phyloP scores from a whole-genome alignment of 371 early-diverging fungal genomes.

The Mucor ambiguus region DNA sequence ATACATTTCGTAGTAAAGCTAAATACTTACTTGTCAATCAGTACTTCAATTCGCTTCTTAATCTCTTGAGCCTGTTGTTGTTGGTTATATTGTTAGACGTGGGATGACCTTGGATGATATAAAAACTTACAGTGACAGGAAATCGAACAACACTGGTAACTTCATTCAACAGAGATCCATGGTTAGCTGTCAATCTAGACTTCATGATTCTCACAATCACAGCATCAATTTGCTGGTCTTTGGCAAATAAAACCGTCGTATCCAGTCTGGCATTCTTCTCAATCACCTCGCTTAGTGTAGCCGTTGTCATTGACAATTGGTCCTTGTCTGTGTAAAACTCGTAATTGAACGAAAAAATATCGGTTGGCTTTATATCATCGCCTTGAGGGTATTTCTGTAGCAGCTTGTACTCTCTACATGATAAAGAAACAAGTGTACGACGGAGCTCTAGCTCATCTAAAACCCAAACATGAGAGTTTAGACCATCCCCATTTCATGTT shows the following conservation, averaged over 20 bases:
- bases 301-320: conserved; percentile 84
- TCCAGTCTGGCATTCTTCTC: conserved; percentile 74
- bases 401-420: conserved; percentile 78
- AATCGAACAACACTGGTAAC: conserved; percentile 79
- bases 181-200: conserved; percentile 67
- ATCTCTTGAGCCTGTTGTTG: conserved; percentile 64
- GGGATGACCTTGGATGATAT: neutral
- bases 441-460: conserved; percentile 74
- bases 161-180: conserved; percentile 72
- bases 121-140: conserved; percentile 65
- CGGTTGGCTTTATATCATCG: conserved; percentile 57
- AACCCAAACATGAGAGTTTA: neutral
- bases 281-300: conserved; percentile 81
- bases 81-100: neutral
- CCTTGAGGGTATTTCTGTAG: conserved; percentile 66
- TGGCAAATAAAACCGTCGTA: conserved; percentile 74
- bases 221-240: conserved; percentile 83
- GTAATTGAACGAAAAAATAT: conserved; percentile 72
- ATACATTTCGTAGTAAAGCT: neutral
- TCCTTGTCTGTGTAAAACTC: conserved; percentile 63
- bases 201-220: conserved; percentile 96
- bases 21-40: conserved; percentile 73
- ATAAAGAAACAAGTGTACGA: conserved; percentile 83
- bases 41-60: conserved; percentile 87
- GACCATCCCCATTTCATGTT: neutral